These are phyloP conservation scores for Tylopilus rubrobrunneus DNA, from an alignment of 768 basidiomycete species.

Conservation along the genomic window DNA sequence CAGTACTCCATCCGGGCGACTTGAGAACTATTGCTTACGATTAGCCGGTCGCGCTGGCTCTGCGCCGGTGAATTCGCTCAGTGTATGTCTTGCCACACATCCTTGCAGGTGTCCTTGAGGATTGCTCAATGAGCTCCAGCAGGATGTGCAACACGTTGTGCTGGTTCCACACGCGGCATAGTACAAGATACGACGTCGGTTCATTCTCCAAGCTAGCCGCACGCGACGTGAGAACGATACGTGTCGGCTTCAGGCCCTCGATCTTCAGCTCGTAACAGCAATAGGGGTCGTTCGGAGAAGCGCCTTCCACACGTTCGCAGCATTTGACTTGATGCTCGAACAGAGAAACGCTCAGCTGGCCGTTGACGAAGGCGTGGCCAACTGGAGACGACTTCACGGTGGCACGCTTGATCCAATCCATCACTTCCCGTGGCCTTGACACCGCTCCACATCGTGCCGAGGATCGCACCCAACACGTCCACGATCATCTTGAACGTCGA, in stretches of 20 bases:
- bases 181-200: slow-evolving; percentile 13
- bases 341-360: no score
- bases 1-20: background rate
- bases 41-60: no score
- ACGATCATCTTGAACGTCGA: no score
- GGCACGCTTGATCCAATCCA: slow-evolving; percentile 2
- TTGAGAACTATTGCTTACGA: no score
- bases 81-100: background rate
- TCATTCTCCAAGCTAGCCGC: background rate
- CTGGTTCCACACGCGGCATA: slow-evolving; percentile 23
- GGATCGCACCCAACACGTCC: no score
- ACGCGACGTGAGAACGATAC: slow-evolving; percentile 5
- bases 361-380: slow-evolving; percentile 18
- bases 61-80: background rate
- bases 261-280: slow-evolving; percentile 12
- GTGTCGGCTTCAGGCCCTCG: slow-evolving; percentile 7
- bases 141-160: slow-evolving; percentile 16
- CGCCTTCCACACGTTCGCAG: slow-evolving; percentile 2
- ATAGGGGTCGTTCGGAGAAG: background rate
- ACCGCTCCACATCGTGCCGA: no score
- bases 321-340: slow-evolving; percentile 18
- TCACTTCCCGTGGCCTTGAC: no score
- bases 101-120: background rate
- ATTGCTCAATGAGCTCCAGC: slow-evolving; percentile 16
- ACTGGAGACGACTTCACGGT: slow-evolving; percentile 10